Evolutionary conservation across 208 protist species (phyloP), one percentile per base, ranked within the genome.

Genomic region (Crithidia fasciculata): DNA sequence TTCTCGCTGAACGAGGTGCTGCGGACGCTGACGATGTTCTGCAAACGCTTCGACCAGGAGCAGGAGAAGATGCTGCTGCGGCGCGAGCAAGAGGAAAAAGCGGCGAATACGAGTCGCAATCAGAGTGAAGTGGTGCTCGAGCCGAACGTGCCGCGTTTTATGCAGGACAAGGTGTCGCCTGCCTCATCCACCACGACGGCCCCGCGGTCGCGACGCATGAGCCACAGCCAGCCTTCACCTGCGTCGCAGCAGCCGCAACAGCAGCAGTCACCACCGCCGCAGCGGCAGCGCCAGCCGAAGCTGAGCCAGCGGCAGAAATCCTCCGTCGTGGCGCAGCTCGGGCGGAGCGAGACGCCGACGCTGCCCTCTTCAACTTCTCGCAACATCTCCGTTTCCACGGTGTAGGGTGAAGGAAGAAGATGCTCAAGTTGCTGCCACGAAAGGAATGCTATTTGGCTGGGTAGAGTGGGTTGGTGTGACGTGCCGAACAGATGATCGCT

Each of bases 1-100:
- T 91, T 90, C 63, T 81, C 72, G 8, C 70, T 95, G 61, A 84
- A 88, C 37, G 86, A 93, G 61, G 72, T 76, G 43, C 64, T 93
- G 53, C 81, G 88, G 40, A 76, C 85, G 44, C 58, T 93, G 53
- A 53, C 78, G 8, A 78, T 62, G 50, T 93, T 95, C 73, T 79
- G 83, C 62, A 91, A 93, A 72, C 81, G 80, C 36, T 93, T 90
- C 52, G 78, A 87, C 13, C 59, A 65, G 28, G 85, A 90, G 69
- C 66, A 57, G 36, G 76, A 77, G 59, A 72, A 78, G 78, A 76
- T 78, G 45, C 64, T 59, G 36, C 45, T 81, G 59, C 59, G 43
- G 41, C 47, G 37, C 41, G 45, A 68, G 62, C 62, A 49, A 6
- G 4, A 57, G 9, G 62, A 45, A 4, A 40, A 49, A 37, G 62